Evolutionary conservation across 169 alveolate genomes (phyloP).

Genomic region (Plasmodium vivax): DNA sequence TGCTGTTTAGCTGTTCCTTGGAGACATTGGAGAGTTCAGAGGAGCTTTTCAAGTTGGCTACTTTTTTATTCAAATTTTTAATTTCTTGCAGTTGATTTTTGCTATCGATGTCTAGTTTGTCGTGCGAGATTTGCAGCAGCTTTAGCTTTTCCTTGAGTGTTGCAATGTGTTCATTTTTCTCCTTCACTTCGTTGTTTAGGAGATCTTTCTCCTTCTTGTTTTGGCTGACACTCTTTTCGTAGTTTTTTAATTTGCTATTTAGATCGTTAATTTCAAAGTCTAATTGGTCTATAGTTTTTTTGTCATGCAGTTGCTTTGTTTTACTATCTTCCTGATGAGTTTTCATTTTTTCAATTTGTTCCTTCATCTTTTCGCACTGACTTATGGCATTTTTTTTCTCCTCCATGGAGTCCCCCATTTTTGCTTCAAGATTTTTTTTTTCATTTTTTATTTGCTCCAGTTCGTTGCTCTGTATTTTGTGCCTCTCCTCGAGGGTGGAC

Average conservation of each 20-base stretch:
- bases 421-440: constrained; percentile 38
- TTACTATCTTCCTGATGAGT: constrained; percentile 87
- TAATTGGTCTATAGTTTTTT: constrained; percentile 86
- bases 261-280: constrained; percentile 89
- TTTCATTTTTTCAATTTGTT: constrained; percentile 85
- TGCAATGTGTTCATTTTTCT: constrained; percentile 88
- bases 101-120: constrained; percentile 87
- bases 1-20: constrained; percentile 87
- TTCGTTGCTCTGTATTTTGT: constrained; percentile 83
- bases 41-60: constrained; percentile 84
- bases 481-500: constrained; percentile 84
- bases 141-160: constrained; percentile 91
- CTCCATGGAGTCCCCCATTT: constrained; percentile 84
- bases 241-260: constrained; percentile 86
- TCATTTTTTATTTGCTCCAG: constrained; percentile 59
- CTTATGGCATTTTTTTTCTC: constrained; percentile 85
- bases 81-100: constrained; percentile 84
- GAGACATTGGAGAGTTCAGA: constrained; percentile 86
- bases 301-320: constrained; percentile 84
- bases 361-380: constrained; percentile 81
- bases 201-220: constrained; percentile 77
- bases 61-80: constrained; percentile 78
- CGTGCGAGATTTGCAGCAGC: constrained; percentile 86
- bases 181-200: constrained; percentile 89
- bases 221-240: constrained; percentile 89